These are phyloP conservation scores for Corrigiola litoralis DNA, from an alignment of 179 eudicot genomes.

Conservation along the genomic window DNA sequence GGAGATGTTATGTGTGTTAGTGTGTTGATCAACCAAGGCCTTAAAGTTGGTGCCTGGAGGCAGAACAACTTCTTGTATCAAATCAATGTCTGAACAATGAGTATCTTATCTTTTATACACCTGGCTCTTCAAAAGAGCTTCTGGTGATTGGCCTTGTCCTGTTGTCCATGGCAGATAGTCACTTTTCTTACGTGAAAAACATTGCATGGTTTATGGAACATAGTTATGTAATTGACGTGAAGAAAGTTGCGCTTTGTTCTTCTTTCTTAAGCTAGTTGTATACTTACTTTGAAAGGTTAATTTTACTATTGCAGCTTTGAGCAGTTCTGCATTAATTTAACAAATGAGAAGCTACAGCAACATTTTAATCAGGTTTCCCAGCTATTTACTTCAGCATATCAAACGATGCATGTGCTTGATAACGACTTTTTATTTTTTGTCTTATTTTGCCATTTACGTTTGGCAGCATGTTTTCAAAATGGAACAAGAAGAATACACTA, in stretches of 20 bases:
- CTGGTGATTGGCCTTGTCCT: not conserved
- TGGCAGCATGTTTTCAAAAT: constrained; percentile 95
- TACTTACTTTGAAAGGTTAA: constrained; percentile 11
- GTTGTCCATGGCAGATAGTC: not conserved
- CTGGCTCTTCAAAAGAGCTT: constrained; percentile 4
- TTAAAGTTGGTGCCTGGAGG: constrained; percentile 5
- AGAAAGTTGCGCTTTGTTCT: not conserved
- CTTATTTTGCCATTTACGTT: not conserved
- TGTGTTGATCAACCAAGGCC: not conserved
- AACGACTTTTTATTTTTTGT: not conserved
- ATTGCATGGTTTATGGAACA: not conserved
- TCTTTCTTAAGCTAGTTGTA: not conserved
- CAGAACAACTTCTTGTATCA: not conserved
- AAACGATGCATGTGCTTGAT: not conserved
- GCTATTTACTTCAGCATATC: constrained; percentile 1
- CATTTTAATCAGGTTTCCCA: constrained; percentile 87
- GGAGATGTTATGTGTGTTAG: not conserved
- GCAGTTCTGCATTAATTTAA: constrained; percentile 89
- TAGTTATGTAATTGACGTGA: too few species aligned
- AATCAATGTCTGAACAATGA: not conserved
- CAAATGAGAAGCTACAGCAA: constrained; percentile 95
- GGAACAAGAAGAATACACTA: constrained; percentile 97
- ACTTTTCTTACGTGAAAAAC: not conserved
- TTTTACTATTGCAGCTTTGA: constrained; percentile 69
- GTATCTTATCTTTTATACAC: not conserved